Percentiles rank a stretch among this genome's conserved stretches.
These are phyloP conservation scores for Cyberlindnera samutprakarnensis DNA, from an alignment of 805 yeast genomes.

Conservation along the genomic window DNA sequence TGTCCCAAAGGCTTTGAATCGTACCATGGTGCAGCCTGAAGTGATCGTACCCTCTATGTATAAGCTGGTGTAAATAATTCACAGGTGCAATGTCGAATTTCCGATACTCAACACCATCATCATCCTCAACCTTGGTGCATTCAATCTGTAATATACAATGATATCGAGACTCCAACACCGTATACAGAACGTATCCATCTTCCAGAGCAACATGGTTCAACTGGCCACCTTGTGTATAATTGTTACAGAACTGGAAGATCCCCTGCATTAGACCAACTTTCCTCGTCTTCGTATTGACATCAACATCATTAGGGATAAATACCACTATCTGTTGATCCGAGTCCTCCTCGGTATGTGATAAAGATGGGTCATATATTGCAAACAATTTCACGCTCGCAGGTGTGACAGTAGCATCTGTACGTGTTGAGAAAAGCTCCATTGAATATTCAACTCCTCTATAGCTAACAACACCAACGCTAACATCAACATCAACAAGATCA, in stretches of 20 bases:
- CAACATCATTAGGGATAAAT: conserved; percentile 21
- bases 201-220: conserved; percentile 22
- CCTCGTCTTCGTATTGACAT: conserved; percentile 25
- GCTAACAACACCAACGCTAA: no score
- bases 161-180: conserved; percentile 23
- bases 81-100: conserved; percentile 19
- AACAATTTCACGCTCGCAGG: conserved; percentile 21
- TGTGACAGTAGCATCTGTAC: conserved; percentile 7
- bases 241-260: conserved; percentile 8
- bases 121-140: conserved; percentile 14
- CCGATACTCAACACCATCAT: conserved; percentile 6
- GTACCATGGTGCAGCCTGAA: conserved; percentile 20
- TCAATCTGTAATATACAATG: conserved; percentile 20
- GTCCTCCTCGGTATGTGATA: conserved; percentile 25
- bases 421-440: conserved; percentile 20
- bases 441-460: no score
- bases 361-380: conserved; percentile 32
- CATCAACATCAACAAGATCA: no score
- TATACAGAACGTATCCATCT: conserved; percentile 20
- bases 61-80: conserved; percentile 17
- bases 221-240: conserved; percentile 12
- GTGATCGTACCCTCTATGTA: conserved; percentile 22
- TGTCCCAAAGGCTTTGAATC: conserved; percentile 10
- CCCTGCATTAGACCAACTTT: conserved; percentile 39
- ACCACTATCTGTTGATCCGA: conserved; percentile 19